Conservation (phyloP, 306 rosid genomes). For the Leucaena leucocephala region DNA sequence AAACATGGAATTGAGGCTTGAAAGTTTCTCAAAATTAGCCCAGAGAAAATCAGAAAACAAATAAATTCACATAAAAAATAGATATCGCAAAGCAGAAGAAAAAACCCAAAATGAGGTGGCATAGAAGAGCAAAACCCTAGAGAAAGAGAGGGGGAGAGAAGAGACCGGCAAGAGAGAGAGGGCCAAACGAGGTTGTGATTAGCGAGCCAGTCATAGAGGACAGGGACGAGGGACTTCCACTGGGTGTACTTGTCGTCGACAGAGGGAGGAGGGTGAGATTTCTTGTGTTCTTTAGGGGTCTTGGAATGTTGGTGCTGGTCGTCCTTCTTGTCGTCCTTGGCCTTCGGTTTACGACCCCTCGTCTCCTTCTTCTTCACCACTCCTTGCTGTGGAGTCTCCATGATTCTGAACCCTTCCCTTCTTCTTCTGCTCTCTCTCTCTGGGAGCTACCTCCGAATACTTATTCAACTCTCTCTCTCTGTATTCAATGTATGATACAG, state of each 20-base stretch:
- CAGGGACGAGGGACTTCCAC: slow-evolving; percentile 77
- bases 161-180: slow-evolving; percentile 74
- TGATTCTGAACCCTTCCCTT: slow-evolving; percentile 10
- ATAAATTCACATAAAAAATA: not conserved
- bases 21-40: not conserved
- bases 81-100: not conserved
- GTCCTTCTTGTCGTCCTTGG: slow-evolving; percentile 72
- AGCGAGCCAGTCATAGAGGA: slow-evolving; percentile 80
- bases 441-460: not conserved
- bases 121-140: slow-evolving; percentile 26
- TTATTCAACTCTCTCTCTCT: not conserved
- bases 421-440: not conserved
- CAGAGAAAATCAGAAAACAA: not conserved
- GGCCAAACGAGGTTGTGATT: slow-evolving; percentile 85
- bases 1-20: not conserved
- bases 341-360: slow-evolving; percentile 72
- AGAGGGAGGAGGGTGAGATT: slow-evolving; percentile 53
- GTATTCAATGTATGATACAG: not conserved
- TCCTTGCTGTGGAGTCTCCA: slow-evolving; percentile 59
- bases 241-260: slow-evolving; percentile 72
- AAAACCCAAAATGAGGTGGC: not conserved
- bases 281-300: slow-evolving; percentile 40
- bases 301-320: slow-evolving; percentile 46
- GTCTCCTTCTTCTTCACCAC: slow-evolving; percentile 75
- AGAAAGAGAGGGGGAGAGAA: not conserved